Percentiles rank a stretch among this genome's conserved stretches.
Evolutionary conservation across 768 basidiomycete species (phyloP).

Genomic region (Serendipita sp.): DNA sequence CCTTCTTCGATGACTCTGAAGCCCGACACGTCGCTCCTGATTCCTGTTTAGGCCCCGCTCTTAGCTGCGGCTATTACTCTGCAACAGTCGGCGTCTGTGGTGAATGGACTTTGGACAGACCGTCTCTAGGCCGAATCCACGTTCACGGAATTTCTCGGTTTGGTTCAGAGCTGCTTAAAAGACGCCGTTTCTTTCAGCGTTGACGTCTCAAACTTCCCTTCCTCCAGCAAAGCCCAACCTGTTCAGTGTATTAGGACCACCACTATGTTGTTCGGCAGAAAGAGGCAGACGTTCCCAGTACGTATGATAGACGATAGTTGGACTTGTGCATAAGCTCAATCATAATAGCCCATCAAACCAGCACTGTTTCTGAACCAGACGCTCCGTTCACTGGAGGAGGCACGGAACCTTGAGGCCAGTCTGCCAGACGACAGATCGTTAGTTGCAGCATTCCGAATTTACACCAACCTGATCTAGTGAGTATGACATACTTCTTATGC

Average conservation of each 20-base stretch:
- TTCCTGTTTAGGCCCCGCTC: neutral
- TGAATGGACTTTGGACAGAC: neutral
- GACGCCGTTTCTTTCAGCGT: neutral
- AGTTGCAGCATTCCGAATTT: neutral
- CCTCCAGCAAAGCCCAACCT: neutral
- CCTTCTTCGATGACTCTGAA: neutral
- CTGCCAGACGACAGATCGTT: neutral
- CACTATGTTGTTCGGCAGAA: neutral
- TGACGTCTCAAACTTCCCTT: neutral
- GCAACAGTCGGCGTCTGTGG: neutral
- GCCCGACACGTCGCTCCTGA: neutral
- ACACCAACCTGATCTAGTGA: neutral
- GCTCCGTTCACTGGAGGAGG: neutral
- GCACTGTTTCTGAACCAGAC: neutral
- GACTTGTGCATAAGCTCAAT: neutral
- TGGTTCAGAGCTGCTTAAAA: neutral
- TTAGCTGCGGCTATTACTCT: neutral
- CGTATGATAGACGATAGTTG: neutral
- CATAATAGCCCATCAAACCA: neutral
- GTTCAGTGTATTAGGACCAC: neutral
- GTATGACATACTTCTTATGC: neutral
- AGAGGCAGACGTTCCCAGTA: neutral
- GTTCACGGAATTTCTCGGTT: slow-evolving; percentile 1
- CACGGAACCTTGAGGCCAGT: neutral
- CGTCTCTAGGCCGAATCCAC: neutral